Evolutionary conservation across 1,139 yeast genomes (phyloP).

Genomic region (Blastobotrys persicus): DNA sequence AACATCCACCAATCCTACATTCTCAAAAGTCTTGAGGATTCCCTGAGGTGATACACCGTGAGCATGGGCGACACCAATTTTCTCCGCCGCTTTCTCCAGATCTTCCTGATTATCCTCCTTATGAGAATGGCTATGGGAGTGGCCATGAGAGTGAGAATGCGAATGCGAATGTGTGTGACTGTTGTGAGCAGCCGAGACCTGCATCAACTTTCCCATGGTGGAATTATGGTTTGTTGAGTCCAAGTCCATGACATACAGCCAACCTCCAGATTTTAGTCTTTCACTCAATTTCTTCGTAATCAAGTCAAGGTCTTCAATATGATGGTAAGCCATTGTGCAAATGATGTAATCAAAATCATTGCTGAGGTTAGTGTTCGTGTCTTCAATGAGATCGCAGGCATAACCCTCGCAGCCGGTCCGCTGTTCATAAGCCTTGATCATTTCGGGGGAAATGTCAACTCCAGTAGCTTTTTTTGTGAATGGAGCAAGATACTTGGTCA

Average conservation of each 20-base stretch:
- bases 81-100: background rate
- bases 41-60: background rate
- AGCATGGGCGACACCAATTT: background rate
- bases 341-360: conserved; percentile 30
- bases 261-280: conserved; percentile 28
- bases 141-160: conserved; percentile 10
- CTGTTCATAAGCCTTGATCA: conserved; percentile 30
- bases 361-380: conserved; percentile 27
- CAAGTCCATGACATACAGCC: conserved; percentile 26
- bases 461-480: conserved; percentile 30
- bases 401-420: conserved; percentile 1
- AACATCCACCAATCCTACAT: background rate
- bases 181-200: background rate
- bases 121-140: conserved; percentile 13
- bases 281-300: conserved; percentile 23
- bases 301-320: conserved; percentile 28
- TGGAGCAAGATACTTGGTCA: conserved; percentile 29
- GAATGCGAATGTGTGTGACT: conserved; percentile 9
- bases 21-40: background rate
- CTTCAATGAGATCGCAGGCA: background rate
- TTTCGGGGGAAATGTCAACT: conserved; percentile 30
- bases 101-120: background rate
- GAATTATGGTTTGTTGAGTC: conserved; percentile 14
- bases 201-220: background rate
- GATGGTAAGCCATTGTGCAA: conserved; percentile 33